Base-by-base conservation (phyloP, 371 early-diverging fungal genomes). In the Furculomyces boomerangus region DNA sequence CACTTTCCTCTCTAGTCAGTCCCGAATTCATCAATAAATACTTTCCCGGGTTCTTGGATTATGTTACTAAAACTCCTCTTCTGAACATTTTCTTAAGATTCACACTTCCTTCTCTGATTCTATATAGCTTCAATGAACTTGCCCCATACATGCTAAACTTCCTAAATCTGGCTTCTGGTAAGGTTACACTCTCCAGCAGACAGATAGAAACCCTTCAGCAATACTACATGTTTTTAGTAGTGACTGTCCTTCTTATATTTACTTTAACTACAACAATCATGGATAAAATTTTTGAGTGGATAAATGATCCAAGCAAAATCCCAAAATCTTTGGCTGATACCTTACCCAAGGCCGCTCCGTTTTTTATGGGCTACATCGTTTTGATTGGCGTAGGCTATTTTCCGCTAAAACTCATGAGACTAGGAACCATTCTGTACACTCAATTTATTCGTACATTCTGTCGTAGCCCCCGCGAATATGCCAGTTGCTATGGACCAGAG, bases 231-330 rank as follows among this genome's bases (percentile, higher is more conserved):
- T 93, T 89, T 59, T 76, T 82, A 44, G 62, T 93, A 24, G 81
- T 85, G 71, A 93, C 91, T 66, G 84, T 95, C 2, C 65, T 95
- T 45, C 68, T 95, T 41, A 80, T 90, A 13, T 86, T 88, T 61
- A 82, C 86, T 0, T 70, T 90, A 2, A 83, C 85, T n/a, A 73
- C 76, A 22, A 82, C 89, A 0, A 61, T 88, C 52, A 79, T 84
- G 56, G 74, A 81, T 28, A 72, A 83, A 25, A 59, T 88, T 44
- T 70, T 74, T 22, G 82, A 86, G 35, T 80, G 86, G 35, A 62
- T 81, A 31, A 74, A 78, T 30, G 76, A 78, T 48, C 82, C 86
- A 2, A 75, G 73, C 2, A 71, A 76, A 46, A 76, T 87, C 44
- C 74, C 86, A 39, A 76, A 80, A 37, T 73, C 77, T 3, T 70